Conservation (phyloP, 2,329 filamentous ascomycete species). For the Mariannaea elegans region DNA sequence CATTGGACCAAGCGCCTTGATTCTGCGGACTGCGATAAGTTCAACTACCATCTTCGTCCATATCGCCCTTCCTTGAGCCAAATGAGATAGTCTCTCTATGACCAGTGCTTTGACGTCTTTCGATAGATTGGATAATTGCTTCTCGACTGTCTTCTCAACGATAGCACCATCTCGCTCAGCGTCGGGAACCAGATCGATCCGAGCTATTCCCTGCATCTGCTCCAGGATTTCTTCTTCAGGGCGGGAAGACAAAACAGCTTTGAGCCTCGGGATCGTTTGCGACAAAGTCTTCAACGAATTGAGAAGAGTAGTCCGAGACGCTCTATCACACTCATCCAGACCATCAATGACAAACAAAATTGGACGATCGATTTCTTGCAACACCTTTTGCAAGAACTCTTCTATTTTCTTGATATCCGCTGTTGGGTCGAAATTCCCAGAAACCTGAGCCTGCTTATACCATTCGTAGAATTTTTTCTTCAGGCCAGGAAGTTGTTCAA, state of each 20-base stretch:
- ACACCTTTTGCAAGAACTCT: slow-evolving; percentile 16
- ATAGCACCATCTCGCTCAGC: slow-evolving; percentile 18
- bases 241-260: slow-evolving; percentile 24
- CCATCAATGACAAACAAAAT: slow-evolving; percentile 39
- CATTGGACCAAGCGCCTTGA: slow-evolving; percentile 15
- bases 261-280: slow-evolving; percentile 20
- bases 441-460: slow-evolving; percentile 21
- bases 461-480: slow-evolving; percentile 21
- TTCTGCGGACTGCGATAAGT: slow-evolving; percentile 18
- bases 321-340: slow-evolving; percentile 41
- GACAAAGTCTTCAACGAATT: slow-evolving; percentile 12
- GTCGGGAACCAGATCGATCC: slow-evolving; percentile 14
- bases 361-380: slow-evolving; percentile 18
- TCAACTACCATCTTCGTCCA: slow-evolving; percentile 30
- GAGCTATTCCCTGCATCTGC: slow-evolving; percentile 9
- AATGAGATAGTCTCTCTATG: slow-evolving; percentile 20
- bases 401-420: slow-evolving; percentile 19
- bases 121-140: slow-evolving; percentile 16
- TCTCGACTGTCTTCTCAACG: slow-evolving; percentile 14
- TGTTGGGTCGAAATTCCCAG: slow-evolving; percentile 9
- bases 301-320: slow-evolving; percentile 33
- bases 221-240: slow-evolving; percentile 16
- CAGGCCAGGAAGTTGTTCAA: slow-evolving; percentile 20
- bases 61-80: slow-evolving; percentile 27
- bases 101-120: slow-evolving; percentile 24